Evolutionary conservation across 2,329 filamentous ascomycete species (phyloP).

Genomic region (Macrophomina tecta): DNA sequence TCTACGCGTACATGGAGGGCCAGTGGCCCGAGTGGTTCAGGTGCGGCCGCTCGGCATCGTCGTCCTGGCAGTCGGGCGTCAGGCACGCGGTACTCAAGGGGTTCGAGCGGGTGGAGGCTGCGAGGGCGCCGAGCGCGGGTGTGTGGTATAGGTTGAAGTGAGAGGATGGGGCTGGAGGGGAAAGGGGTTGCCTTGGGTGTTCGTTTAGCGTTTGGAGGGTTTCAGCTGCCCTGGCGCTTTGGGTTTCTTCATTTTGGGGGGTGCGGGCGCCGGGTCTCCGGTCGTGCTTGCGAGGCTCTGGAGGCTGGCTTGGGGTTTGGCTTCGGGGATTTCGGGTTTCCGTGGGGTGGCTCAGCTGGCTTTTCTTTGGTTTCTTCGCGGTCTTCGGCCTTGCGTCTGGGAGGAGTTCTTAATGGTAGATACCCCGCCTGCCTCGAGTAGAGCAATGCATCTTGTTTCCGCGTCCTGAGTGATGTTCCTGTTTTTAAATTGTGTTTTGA

Average conservation of each 20-base stretch:
- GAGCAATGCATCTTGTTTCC: neutral
- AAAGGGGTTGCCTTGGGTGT: neutral
- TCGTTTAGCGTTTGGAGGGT: neutral
- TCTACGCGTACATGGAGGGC: neutral
- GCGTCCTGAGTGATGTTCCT: neutral
- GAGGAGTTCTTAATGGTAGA: neutral
- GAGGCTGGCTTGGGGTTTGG: neutral
- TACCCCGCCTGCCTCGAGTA: neutral
- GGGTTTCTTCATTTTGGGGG: neutral
- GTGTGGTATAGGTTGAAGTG: constrained; percentile 1
- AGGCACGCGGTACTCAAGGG: neutral
- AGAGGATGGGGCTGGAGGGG: neutral
- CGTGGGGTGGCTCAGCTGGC: neutral
- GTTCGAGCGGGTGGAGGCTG: neutral
- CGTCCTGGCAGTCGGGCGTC: constrained; percentile 2
- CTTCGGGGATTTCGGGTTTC: neutral
- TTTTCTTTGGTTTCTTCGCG: neutral
- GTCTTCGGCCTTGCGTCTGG: neutral
- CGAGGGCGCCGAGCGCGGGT: neutral
- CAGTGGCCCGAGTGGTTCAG: neutral
- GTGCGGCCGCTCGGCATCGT: no score
- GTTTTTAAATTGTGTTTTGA: no score
- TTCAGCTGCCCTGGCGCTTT: no score
- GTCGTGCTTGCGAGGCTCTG: neutral
- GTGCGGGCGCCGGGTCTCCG: neutral